phyloP scores from a whole-genome alignment of 768 basidiomycete genomes.

The Lentinus brumalis region DNA sequence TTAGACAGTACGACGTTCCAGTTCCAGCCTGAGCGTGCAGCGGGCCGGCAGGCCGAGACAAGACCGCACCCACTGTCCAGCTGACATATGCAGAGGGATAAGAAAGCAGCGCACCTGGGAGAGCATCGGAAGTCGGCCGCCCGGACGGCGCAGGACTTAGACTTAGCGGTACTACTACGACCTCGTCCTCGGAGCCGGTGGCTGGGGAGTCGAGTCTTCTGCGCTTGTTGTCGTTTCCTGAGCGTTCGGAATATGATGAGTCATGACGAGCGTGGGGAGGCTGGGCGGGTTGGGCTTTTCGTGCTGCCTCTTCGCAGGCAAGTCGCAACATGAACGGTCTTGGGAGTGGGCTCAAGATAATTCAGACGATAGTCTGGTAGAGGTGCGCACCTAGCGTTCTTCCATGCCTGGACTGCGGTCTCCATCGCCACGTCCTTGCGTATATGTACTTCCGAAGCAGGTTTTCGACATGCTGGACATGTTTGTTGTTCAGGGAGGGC shows the following conservation, averaged over 20 bases:
- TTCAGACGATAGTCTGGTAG: too few relatives aligned
- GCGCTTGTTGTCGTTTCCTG: slow-evolving; percentile 7
- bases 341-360: background rate
- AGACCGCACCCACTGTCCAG: background rate
- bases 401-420: slow-evolving; percentile 72
- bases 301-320: slow-evolving; percentile 2
- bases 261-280: background rate
- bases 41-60: too few relatives aligned
- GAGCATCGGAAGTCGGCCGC: slow-evolving; percentile 7
- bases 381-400: slow-evolving; percentile 57
- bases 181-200: slow-evolving; percentile 9
- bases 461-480: slow-evolving; percentile 73
- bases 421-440: slow-evolving; percentile 72
- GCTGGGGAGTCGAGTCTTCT: slow-evolving; percentile 27
- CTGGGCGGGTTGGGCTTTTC: background rate
- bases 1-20: too few relatives aligned
- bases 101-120: background rate
- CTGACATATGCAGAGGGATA: too few relatives aligned
- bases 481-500: slow-evolving; percentile 59
- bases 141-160: slow-evolving; percentile 14
- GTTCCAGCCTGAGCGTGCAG: too few relatives aligned
- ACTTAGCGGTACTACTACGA: slow-evolving; percentile 6
- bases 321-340: slow-evolving; percentile 23
- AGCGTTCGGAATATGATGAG: background rate
- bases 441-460: slow-evolving; percentile 60